These are phyloP conservation scores for Hypholoma sublateritium DNA, from an alignment of 768 basidiomycete species.

Conservation along the genomic window DNA sequence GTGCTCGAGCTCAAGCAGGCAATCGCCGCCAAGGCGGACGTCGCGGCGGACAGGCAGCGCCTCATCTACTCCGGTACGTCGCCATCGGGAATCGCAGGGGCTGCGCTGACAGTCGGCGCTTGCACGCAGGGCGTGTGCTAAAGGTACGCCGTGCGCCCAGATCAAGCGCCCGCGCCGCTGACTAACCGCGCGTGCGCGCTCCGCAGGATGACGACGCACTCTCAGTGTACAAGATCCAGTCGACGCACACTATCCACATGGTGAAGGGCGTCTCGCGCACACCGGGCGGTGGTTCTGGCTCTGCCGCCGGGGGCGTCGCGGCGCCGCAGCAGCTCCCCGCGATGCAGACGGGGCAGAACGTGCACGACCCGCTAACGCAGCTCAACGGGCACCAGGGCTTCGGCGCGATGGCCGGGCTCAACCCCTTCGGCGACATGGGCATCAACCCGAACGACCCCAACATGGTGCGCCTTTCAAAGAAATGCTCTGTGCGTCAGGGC, in stretches of 20 bases:
- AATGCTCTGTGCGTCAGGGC: too few species aligned
- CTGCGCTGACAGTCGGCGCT: neutral
- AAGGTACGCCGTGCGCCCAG: slow-evolving; percentile 45
- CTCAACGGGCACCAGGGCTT: slow-evolving; percentile 78
- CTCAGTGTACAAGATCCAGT: slow-evolving; percentile 87
- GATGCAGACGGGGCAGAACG: slow-evolving; percentile 92
- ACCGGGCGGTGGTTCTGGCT: slow-evolving; percentile 26
- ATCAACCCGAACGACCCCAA: slow-evolving; percentile 92
- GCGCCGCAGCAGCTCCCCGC: slow-evolving; percentile 67
- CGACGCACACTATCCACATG: slow-evolving; percentile 89
- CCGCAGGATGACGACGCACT: slow-evolving; percentile 80
- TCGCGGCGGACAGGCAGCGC: slow-evolving; percentile 83
- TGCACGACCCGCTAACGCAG: slow-evolving; percentile 81
- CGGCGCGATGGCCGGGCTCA: slow-evolving; percentile 81
- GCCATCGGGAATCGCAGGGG: neutral
- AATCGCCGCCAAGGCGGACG: slow-evolving; percentile 83
- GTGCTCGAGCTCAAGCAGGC: slow-evolving; percentile 89
- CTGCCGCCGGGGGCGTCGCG: slow-evolving; percentile 28
- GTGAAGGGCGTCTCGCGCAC: slow-evolving; percentile 77
- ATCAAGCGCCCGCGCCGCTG: too few species aligned
- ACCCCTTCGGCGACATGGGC: slow-evolving; percentile 92
- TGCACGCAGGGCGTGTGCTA: slow-evolving; percentile 59
- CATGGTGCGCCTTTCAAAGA: slow-evolving; percentile 55
- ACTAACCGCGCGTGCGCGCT: too few species aligned
- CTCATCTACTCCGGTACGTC: slow-evolving; percentile 87